phyloP scores from a whole-genome alignment of 768 basidiomycete species.

The Trametes punicea region DNA sequence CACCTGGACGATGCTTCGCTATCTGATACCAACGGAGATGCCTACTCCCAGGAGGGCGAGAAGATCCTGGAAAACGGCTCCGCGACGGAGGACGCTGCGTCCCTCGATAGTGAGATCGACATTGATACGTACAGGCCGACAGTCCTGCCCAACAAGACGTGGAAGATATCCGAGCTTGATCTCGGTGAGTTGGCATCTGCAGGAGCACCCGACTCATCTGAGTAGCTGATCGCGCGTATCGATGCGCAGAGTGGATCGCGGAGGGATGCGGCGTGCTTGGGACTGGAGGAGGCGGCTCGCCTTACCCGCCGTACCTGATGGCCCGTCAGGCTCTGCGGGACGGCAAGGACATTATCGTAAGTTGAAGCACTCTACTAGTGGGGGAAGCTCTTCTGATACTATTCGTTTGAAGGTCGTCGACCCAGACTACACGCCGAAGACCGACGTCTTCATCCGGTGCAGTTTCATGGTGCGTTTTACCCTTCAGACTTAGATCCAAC shows the following conservation, averaged over 20 bases:
- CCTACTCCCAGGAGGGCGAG: conserved; percentile 12
- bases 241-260: conserved; percentile 47
- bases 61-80: conserved; percentile 1
- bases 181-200: conserved; percentile 32
- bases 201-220: conserved; percentile 25
- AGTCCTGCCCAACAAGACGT: conserved; percentile 15
- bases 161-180: conserved; percentile 29
- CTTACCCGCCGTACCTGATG: conserved; percentile 49
- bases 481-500: not conserved
- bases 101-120: no score
- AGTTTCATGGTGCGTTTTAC: conserved; percentile 25
- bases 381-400: not conserved
- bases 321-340: conserved; percentile 50
- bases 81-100: not conserved
- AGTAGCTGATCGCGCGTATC: conserved; percentile 43
- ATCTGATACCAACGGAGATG: not conserved
- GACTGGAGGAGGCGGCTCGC: conserved; percentile 60
- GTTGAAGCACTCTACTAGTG: not conserved
- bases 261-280: conserved; percentile 64
- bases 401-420: conserved; percentile 22
- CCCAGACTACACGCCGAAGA: conserved; percentile 38
- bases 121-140: conserved; percentile 25
- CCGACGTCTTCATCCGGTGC: conserved; percentile 33
- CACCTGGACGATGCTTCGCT: not conserved
- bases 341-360: conserved; percentile 34